These are phyloP conservation scores for Agaricus blazei DNA, from an alignment of 768 basidiomycete genomes.

Conservation along the genomic window DNA sequence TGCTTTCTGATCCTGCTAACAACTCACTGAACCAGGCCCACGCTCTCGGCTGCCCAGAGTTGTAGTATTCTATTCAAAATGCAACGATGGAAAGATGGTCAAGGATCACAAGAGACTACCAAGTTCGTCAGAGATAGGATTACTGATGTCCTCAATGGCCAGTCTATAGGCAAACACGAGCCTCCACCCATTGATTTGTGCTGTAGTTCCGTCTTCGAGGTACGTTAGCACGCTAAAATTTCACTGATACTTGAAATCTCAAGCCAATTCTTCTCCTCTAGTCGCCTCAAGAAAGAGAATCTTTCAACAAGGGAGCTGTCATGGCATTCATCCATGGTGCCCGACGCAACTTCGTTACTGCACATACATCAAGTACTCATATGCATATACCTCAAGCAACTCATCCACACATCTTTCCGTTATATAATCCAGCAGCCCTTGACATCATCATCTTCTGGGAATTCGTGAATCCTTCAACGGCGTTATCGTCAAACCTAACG, in stretches of 20 bases:
- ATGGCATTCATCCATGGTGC: conserved; percentile 37
- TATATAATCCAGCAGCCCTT: conserved; percentile 68
- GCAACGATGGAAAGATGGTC: conserved; percentile 13
- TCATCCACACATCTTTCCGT: conserved; percentile 66
- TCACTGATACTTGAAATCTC: not conserved
- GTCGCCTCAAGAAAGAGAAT: not conserved
- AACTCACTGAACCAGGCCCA: conserved; percentile 1
- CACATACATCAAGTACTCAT: conserved; percentile 28
- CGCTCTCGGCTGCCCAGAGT: conserved; percentile 9
- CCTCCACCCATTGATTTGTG: conserved; percentile 14
- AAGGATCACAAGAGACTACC: conserved; percentile 12
- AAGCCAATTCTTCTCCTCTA: not conserved
- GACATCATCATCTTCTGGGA: conserved; percentile 79
- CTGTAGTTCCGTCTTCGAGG: conserved; percentile 12
- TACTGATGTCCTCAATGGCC: conserved; percentile 10
- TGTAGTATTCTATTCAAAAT: conserved; percentile 8
- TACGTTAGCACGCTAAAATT: not conserved
- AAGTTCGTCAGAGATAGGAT: conserved; percentile 10
- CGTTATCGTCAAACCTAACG: not conserved
- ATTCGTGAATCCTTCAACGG: conserved; percentile 34
- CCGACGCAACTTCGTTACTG: conserved; percentile 36
- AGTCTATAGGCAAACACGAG: not conserved
- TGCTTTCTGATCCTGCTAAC: conserved; percentile 6
- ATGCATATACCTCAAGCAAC: conserved; percentile 52
- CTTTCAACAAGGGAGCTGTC: conserved; percentile 15